phyloP scores from a whole-genome alignment of 371 early-diverging fungal genomes.

The Rhizopus stolonifer region DNA sequence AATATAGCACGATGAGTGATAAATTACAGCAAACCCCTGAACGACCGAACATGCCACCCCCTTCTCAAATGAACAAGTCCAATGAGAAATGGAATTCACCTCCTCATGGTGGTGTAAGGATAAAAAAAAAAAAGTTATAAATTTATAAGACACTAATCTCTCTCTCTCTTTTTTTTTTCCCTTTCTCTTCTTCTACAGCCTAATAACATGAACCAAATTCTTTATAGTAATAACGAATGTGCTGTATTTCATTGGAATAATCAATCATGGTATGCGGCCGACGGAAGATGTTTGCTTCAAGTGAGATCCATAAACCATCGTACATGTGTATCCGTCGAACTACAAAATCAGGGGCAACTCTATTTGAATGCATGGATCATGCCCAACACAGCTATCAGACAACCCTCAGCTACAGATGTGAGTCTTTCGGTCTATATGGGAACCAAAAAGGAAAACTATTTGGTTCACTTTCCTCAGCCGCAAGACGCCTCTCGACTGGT shows the following conservation, averaged over 20 bases:
- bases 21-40: constrained; percentile 14
- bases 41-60: constrained; percentile 15
- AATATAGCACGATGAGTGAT: constrained; percentile 3
- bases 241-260: constrained; percentile 51
- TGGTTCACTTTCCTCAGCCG: constrained; percentile 39
- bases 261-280: constrained; percentile 46
- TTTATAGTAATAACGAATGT: constrained; percentile 37
- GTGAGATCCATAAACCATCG: constrained; percentile 36
- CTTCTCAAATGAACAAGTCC: constrained; percentile 8
- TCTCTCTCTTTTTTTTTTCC: background rate
- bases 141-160: no score
- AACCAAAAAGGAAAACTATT: constrained; percentile 37
- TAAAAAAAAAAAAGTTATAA: background rate
- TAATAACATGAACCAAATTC: constrained; percentile 29
- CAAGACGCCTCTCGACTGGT: constrained; percentile 29
- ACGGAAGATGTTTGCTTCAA: constrained; percentile 35
- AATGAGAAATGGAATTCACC: constrained; percentile 29
- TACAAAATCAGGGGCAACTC: constrained; percentile 33
- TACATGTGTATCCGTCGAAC: constrained; percentile 36
- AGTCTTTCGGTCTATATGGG: constrained; percentile 42
- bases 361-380: constrained; percentile 51
- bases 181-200: constrained; percentile 1
- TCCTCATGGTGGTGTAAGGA: constrained; percentile 23
- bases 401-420: constrained; percentile 39
- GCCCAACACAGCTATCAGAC: constrained; percentile 30